Conservation (phyloP, 345 rosid species). For the Brassica carinata region DNA sequence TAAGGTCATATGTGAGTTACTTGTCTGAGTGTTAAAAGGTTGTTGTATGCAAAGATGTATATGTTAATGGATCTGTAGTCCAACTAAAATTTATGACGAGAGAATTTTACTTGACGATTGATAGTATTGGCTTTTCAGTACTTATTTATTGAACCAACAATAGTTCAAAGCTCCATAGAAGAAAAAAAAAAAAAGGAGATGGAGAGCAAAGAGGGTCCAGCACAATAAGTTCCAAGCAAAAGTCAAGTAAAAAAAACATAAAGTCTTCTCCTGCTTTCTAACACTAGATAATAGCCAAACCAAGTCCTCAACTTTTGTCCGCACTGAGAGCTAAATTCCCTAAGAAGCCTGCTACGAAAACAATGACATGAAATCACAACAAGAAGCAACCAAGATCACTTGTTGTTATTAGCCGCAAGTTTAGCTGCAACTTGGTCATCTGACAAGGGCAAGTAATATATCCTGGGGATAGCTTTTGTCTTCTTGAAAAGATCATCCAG, state of each 20-base stretch:
- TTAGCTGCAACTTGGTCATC: constrained; percentile 87
- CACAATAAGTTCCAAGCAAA: constrained; percentile 14
- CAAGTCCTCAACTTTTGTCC: constrained; percentile 35
- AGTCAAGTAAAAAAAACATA: constrained; percentile 33
- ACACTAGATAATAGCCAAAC: constrained; percentile 32
- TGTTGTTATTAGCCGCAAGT: constrained; percentile 49
- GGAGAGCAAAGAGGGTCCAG: not conserved
- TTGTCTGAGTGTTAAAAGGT: not conserved
- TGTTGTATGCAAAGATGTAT: not conserved
- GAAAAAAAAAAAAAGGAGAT: not conserved
- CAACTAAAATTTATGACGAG: not conserved
- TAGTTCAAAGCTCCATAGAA: constrained; percentile 9
- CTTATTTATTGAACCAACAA: not conserved
- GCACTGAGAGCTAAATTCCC: constrained; percentile 36
- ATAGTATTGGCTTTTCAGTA: not conserved
- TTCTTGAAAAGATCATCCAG: constrained; percentile 92
- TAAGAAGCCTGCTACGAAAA: constrained; percentile 35
- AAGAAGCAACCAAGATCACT: constrained; percentile 32
- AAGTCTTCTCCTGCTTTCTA: constrained; percentile 37
- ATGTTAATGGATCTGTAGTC: not conserved
- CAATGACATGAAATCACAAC: constrained; percentile 10
- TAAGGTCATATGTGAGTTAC: not conserved
- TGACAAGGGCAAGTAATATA: constrained; percentile 89
- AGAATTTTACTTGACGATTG: constrained; percentile 26
- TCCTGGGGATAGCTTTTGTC: constrained; percentile 93